phyloP scores from a whole-genome alignment of 179 eudicot species.

The Beta macrorhiza region DNA sequence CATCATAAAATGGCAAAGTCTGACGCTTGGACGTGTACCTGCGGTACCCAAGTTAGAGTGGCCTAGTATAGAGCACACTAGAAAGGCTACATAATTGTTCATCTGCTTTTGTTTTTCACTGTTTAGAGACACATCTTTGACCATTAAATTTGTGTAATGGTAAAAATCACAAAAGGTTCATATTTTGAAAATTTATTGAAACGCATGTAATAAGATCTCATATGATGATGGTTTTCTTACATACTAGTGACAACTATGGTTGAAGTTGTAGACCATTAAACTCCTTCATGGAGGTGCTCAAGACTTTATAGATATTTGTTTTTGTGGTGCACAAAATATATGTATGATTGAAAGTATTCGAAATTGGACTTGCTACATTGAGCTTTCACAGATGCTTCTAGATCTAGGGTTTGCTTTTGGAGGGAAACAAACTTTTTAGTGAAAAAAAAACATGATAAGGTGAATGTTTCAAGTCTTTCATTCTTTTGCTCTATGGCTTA shows the following conservation, averaged over 20 bases:
- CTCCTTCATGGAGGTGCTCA: background rate
- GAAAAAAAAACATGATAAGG: background rate
- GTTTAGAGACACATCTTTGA: too few relatives aligned
- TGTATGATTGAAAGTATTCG: background rate
- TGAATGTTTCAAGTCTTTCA: too few relatives aligned
- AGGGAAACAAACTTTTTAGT: background rate
- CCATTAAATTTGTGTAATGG: too few relatives aligned
- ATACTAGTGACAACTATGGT: too few relatives aligned
- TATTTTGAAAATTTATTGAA: too few relatives aligned
- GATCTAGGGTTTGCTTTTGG: background rate
- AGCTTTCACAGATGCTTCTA: background rate
- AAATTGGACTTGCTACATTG: background rate
- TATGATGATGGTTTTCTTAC: too few relatives aligned
- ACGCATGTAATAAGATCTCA: too few relatives aligned
- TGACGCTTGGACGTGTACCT: too few relatives aligned
- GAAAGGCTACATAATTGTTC: background rate
- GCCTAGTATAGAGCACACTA: background rate
- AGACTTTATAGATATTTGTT: background rate
- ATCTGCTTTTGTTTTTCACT: too few relatives aligned
- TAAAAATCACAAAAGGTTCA: too few relatives aligned
- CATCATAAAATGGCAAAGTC: background rate
- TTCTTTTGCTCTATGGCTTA: too few relatives aligned
- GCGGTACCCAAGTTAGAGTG: background rate
- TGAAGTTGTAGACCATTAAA: too few relatives aligned
- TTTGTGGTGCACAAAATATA: background rate